These are phyloP conservation scores for Pichia insulana DNA, from an alignment of 805 yeast genomes.

Conservation along the genomic window DNA sequence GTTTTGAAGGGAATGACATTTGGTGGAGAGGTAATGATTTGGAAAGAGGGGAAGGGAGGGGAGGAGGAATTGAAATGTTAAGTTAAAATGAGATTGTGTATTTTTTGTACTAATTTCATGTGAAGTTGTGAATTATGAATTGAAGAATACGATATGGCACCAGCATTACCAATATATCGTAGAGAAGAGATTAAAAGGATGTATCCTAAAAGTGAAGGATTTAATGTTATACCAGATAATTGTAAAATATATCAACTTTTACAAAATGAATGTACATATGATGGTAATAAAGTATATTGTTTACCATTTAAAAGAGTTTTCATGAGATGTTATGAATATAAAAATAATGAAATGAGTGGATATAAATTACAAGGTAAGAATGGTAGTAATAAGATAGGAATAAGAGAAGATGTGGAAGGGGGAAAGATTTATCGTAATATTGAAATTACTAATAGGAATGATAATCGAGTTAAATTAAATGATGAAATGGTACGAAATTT, in stretches of 20 bases:
- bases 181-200: conserved; percentile 28
- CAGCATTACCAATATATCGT: conserved; percentile 38
- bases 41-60: too few relatives aligned
- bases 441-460: conserved; percentile 32
- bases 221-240: conserved; percentile 11
- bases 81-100: too few relatives aligned
- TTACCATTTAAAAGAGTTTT: conserved; percentile 41
- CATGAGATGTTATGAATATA: conserved; percentile 31
- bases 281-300: conserved; percentile 35
- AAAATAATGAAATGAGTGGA: conserved; percentile 21
- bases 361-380: conserved; percentile 22
- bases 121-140: neutral
- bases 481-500: conserved; percentile 20
- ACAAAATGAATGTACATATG: conserved; percentile 41
- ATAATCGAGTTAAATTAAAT: conserved; percentile 24
- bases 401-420: conserved; percentile 1
- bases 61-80: too few relatives aligned
- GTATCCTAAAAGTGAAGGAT: conserved; percentile 16
- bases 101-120: too few relatives aligned
- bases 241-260: conserved; percentile 31
- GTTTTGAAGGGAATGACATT: conserved; percentile 7
- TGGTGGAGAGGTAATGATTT: too few relatives aligned
- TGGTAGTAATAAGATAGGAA: conserved; percentile 7
- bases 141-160: conserved; percentile 32
- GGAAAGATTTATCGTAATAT: conserved; percentile 22